phyloP scores from a whole-genome alignment of 805 yeast species.

The Candida odintsovae region DNA sequence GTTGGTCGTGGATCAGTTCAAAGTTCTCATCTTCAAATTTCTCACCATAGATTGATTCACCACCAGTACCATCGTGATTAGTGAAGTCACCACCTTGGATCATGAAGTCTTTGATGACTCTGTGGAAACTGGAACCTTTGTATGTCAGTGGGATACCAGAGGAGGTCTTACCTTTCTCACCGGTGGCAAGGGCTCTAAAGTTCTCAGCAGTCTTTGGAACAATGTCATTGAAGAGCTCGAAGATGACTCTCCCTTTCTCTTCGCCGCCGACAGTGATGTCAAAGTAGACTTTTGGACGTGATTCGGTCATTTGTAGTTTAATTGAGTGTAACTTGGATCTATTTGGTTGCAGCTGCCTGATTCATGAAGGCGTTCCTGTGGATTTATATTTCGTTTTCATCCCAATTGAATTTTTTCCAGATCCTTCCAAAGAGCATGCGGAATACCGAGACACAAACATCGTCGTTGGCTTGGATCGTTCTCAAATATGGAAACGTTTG shows the following conservation, averaged over 20 bases:
- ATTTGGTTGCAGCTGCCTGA: not conserved
- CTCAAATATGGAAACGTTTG: no score
- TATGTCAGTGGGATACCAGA: slow-evolving; percentile 64
- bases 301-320: slow-evolving; percentile 9
- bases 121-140: slow-evolving; percentile 87
- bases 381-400: not conserved
- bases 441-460: no score
- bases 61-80: slow-evolving; percentile 68
- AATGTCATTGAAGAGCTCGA: slow-evolving; percentile 65
- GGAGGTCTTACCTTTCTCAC: slow-evolving; percentile 66
- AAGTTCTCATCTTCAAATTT: slow-evolving; percentile 91
- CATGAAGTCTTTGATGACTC: slow-evolving; percentile 87
- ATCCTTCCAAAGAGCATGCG: slow-evolving; percentile 1
- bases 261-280: slow-evolving; percentile 73
- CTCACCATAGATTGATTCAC: slow-evolving; percentile 78
- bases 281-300: slow-evolving; percentile 57
- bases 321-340: not conserved
- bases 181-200: slow-evolving; percentile 84
- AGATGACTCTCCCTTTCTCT: slow-evolving; percentile 68
- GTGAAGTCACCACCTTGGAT: slow-evolving; percentile 94
- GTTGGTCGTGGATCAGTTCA: slow-evolving; percentile 65
- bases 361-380: not conserved
- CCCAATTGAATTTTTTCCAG: not conserved
- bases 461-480: no score
- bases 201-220: slow-evolving; percentile 90